Percentiles rank a stretch among this genome's conserved stretches.
Conservation (phyloP, 805 yeast genomes). For the Sugiyamaella marilandica region DNA sequence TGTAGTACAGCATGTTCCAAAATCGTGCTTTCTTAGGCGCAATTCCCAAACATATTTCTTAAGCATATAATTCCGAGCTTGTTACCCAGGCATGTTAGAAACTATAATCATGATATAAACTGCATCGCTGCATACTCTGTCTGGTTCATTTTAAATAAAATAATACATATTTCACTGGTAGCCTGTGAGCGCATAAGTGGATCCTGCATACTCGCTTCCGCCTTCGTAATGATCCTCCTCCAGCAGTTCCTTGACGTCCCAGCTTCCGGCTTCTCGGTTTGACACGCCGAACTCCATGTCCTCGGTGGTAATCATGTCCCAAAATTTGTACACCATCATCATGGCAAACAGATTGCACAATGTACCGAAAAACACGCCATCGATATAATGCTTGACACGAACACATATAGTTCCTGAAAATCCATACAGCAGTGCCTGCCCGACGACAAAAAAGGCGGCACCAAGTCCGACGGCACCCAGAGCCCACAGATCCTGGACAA, state of each 20-base stretch:
- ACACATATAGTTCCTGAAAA: conserved; percentile 64
- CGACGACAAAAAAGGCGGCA: conserved; percentile 65
- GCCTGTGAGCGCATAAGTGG: conserved; percentile 29
- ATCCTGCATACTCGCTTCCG: conserved; percentile 32
- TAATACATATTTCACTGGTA: conserved; percentile 4
- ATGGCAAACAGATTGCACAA: conserved; percentile 72
- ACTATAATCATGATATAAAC: no score
- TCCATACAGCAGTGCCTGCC: conserved; percentile 74
- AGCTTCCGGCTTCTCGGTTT: conserved; percentile 39
- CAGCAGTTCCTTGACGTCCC: conserved; percentile 33
- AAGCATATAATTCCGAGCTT: no score
- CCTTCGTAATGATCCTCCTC: conserved; percentile 28
- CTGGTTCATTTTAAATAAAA: neutral
- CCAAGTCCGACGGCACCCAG: conserved; percentile 76
- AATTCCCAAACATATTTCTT: no score
- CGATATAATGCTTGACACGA: conserved; percentile 77
- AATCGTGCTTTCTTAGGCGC: no score
- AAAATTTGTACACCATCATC: conserved; percentile 94
- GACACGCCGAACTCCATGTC: conserved; percentile 88
- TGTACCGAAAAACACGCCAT: conserved; percentile 83
- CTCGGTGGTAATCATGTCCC: conserved; percentile 94
- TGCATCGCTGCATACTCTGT: neutral
- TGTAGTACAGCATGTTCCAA: no score
- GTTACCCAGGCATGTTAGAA: no score
- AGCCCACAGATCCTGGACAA: conserved; percentile 81